A percentile compares a stretch with the other conserved stretches of the same genome.
Conservation (phyloP, 2,329 filamentous ascomycete species). For the Fusarium sp. region DNA sequence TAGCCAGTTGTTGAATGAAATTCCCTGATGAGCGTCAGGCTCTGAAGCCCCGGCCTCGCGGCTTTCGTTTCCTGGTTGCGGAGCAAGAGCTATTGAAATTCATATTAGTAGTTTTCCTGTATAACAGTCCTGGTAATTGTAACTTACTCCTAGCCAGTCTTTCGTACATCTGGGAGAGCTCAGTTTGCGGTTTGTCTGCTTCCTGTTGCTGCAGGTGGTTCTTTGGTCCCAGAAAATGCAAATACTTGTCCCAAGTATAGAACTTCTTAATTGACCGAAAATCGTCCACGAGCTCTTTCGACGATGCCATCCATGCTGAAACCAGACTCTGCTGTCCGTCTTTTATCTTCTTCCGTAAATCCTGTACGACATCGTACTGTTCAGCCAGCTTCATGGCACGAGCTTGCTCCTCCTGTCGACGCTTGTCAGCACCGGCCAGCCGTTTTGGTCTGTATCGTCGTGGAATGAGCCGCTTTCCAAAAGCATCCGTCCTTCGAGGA, state of each 20-base stretch:
- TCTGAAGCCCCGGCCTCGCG: slow-evolving; percentile 44
- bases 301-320: slow-evolving; percentile 67
- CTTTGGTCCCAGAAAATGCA: slow-evolving; percentile 63
- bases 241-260: slow-evolving; percentile 74
- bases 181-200: slow-evolving; percentile 50
- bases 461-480: slow-evolving; percentile 46
- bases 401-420: slow-evolving; percentile 57
- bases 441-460: slow-evolving; percentile 59
- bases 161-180: slow-evolving; percentile 66
- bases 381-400: slow-evolving; percentile 53
- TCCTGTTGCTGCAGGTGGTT: slow-evolving; percentile 35
- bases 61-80: slow-evolving; percentile 41
- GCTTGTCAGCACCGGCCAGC: slow-evolving; percentile 57
- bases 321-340: slow-evolving; percentile 58
- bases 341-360: slow-evolving; percentile 56
- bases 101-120: slow-evolving; percentile 14
- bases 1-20: slow-evolving; percentile 86
- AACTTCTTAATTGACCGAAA: slow-evolving; percentile 73
- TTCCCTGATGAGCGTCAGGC: slow-evolving; percentile 73
- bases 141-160: slow-evolving; percentile 64
- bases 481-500: slow-evolving; percentile 12
- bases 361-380: slow-evolving; percentile 58
- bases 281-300: slow-evolving; percentile 69
- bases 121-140: background rate
- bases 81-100: slow-evolving; percentile 47